Conservation (phyloP, 768 basidiomycete genomes). For the Cystofilobasidium macerans region DNA sequence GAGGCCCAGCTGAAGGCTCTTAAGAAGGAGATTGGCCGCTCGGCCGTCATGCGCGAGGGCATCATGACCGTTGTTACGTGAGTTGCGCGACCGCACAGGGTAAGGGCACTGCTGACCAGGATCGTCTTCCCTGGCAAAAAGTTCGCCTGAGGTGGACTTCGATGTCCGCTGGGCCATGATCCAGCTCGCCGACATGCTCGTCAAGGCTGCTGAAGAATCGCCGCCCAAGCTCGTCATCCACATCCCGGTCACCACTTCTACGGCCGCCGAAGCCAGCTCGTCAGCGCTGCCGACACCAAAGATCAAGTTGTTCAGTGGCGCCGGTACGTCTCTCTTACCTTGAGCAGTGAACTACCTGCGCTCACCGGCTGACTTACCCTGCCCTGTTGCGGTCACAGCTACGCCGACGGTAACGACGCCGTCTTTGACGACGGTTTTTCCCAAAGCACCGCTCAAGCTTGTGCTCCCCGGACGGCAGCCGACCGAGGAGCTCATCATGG, state of each 20-base stretch:
- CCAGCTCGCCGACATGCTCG: conserved; percentile 79
- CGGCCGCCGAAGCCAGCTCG: conserved; percentile 46
- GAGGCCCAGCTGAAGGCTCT: conserved; percentile 77
- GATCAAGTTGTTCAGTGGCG: conserved; percentile 46
- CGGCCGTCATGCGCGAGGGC: conserved; percentile 54
- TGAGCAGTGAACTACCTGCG: background rate
- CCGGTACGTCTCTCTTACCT: background rate
- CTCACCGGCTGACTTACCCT: background rate
- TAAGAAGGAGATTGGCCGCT: conserved; percentile 79
- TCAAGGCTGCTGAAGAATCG: conserved; percentile 69
- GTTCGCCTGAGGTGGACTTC: conserved; percentile 58
- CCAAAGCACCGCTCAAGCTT: conserved; percentile 26
- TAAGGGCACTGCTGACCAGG: too few species aligned
- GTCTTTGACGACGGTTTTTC: conserved; percentile 15
- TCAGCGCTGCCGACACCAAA: conserved; percentile 44
- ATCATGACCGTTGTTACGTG: conserved; percentile 74
- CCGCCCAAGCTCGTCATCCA: conserved; percentile 69
- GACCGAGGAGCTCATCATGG: conserved; percentile 25
- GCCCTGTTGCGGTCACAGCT: background rate
- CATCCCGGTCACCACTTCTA: conserved; percentile 63
- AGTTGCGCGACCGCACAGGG: conserved; percentile 34
- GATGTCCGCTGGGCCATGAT: conserved; percentile 84
- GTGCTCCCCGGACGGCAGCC: conserved; percentile 23
- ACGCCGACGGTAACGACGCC: conserved; percentile 30
- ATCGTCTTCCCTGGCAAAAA: background rate